phyloP scores from a whole-genome alignment of 768 basidiomycete genomes.

The Tricholoma flavovirens region DNA sequence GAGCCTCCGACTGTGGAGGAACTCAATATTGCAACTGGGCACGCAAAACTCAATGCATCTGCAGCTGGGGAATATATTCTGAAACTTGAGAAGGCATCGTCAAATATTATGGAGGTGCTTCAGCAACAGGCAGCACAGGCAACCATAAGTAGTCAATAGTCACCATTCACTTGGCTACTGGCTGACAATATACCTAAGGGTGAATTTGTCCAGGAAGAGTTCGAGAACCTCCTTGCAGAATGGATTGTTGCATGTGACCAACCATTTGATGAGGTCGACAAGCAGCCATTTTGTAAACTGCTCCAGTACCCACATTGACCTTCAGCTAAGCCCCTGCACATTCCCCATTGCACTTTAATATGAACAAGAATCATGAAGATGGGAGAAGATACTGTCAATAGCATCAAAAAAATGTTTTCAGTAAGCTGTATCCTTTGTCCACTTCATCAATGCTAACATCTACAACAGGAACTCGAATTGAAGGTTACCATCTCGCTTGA shows the following conservation, averaged over 20 bases:
- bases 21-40: neutral
- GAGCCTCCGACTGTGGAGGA: neutral
- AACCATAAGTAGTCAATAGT: neutral
- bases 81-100: neutral
- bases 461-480: slow-evolving; percentile 7
- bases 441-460: neutral
- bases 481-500: slow-evolving; percentile 11
- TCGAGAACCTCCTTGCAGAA: slow-evolving; percentile 5
- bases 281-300: slow-evolving; percentile 11
- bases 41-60: neutral
- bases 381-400: slow-evolving; percentile 8
- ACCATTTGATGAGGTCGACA: slow-evolving; percentile 13
- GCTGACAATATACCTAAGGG: neutral
- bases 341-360: neutral
- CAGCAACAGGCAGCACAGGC: neutral
- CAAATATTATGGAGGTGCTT: neutral
- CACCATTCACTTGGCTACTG: neutral
- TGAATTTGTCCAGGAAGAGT: slow-evolving; percentile 10
- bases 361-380: slow-evolving; percentile 5
- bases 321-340: neutral
- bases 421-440: neutral
- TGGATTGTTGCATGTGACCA: too few relatives aligned
- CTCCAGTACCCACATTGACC: slow-evolving; percentile 6
- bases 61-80: neutral
- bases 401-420: neutral